phyloP scores from a whole-genome alignment of 2,329 filamentous ascomycete genomes.

The Stemphylium beticola region DNA sequence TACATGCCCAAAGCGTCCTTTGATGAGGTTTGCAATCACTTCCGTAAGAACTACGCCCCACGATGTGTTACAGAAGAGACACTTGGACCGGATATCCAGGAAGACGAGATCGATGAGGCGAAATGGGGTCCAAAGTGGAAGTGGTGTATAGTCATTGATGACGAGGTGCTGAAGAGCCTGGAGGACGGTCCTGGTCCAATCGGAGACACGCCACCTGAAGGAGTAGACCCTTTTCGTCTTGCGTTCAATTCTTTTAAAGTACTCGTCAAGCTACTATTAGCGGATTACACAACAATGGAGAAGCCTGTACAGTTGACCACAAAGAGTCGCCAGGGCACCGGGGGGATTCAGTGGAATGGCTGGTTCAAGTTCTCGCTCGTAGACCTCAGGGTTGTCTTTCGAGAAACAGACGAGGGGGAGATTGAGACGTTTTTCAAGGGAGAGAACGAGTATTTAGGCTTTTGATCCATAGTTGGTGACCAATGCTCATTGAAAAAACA shows the following conservation, averaged over 20 bases:
- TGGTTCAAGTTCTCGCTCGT: conserved; percentile 3
- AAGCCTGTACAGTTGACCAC: neutral
- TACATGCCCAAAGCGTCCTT: conserved; percentile 11
- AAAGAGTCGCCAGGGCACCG: neutral
- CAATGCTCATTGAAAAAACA: too few relatives aligned
- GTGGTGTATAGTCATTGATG: conserved; percentile 10
- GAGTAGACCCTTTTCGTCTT: neutral
- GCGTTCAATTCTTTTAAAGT: neutral
- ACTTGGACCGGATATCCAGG: neutral
- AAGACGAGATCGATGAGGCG: neutral
- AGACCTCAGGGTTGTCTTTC: neutral
- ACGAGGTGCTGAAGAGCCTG: conserved; percentile 10
- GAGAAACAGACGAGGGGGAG: neutral
- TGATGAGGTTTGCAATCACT: conserved; percentile 9
- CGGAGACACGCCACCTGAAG: conserved; percentile 7
- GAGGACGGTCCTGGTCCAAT: conserved; percentile 7
- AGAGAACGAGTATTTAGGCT: too few relatives aligned
- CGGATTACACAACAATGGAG: neutral
- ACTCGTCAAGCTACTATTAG: conserved; percentile 8
- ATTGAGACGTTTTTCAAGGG: neutral
- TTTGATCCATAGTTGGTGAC: too few relatives aligned
- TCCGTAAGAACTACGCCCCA: conserved; percentile 1
- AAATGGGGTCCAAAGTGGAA: conserved; percentile 6
- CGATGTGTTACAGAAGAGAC: too few relatives aligned
- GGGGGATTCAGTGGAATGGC: conserved; percentile 1